Evolutionary conservation across 2,329 filamentous ascomycete species (phyloP).

Genomic region (Fusarium nurragi): DNA sequence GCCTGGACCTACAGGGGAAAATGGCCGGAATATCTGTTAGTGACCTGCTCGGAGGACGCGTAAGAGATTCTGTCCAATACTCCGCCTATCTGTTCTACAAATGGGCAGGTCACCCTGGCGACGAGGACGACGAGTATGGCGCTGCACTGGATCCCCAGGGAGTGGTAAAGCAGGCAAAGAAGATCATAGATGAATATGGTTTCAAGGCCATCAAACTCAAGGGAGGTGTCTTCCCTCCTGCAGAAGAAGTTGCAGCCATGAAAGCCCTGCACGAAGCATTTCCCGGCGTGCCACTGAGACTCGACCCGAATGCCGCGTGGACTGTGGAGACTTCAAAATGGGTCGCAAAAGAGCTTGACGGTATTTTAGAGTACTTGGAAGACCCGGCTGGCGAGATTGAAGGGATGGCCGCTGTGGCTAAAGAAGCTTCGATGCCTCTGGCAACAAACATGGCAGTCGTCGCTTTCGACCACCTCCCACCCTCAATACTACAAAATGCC

Average conservation of each 20-base stretch:
- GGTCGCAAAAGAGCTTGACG: slow-evolving; percentile 51
- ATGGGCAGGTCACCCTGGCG: slow-evolving; percentile 53
- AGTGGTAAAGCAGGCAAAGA: slow-evolving; percentile 49
- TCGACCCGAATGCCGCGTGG: slow-evolving; percentile 54
- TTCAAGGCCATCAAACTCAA: slow-evolving; percentile 57
- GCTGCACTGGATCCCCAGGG: slow-evolving; percentile 49
- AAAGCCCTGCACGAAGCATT: slow-evolving; percentile 52
- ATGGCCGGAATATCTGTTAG: slow-evolving; percentile 52
- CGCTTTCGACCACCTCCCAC: slow-evolving; percentile 52
- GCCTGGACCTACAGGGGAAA: slow-evolving; percentile 55
- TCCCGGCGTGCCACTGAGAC: slow-evolving; percentile 49
- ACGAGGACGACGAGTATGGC: slow-evolving; percentile 53
- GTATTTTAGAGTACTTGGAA: slow-evolving; percentile 53
- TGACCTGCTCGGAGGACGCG: slow-evolving; percentile 52
- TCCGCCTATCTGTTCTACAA: slow-evolving; percentile 58
- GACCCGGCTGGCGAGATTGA: slow-evolving; percentile 54
- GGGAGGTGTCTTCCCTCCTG: slow-evolving; percentile 53
- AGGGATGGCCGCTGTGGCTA: slow-evolving; percentile 55
- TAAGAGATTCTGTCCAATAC: slow-evolving; percentile 53
- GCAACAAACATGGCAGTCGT: slow-evolving; percentile 57
- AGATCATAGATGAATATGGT: slow-evolving; percentile 54
- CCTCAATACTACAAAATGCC: slow-evolving; percentile 51
- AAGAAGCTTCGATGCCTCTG: slow-evolving; percentile 52
- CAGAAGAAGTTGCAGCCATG: slow-evolving; percentile 52
- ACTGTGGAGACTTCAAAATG: slow-evolving; percentile 52